Conservation (phyloP, 192 early-diverging fungal genomes). For the Podila clonocystis region DNA sequence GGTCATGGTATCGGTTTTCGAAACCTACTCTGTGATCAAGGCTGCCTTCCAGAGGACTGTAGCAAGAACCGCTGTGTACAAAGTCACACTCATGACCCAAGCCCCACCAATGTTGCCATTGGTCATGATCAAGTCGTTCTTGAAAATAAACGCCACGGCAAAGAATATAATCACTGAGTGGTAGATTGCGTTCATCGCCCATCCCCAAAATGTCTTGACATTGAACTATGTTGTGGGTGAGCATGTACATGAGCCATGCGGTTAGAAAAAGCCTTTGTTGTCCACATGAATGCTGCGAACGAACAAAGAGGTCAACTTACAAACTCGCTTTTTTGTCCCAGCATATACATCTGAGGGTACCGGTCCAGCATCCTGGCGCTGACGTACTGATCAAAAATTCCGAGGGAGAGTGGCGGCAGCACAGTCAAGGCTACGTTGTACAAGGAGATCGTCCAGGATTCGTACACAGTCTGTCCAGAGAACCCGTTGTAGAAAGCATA, state of each 20-base stretch:
- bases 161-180: constrained; percentile 80
- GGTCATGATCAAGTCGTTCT: constrained; percentile 71
- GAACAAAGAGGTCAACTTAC: constrained; percentile 34
- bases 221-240: constrained; percentile 67
- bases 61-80: constrained; percentile 89
- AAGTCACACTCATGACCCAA: constrained; percentile 90
- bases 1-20: not conserved
- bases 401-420: constrained; percentile 93
- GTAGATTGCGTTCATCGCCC: constrained; percentile 91
- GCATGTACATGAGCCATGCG: not conserved
- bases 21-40: constrained; percentile 80
- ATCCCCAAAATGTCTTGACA: constrained; percentile 90
- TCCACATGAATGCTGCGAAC: constrained; percentile 2
- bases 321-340: constrained; percentile 76
- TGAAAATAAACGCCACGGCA: constrained; percentile 61
- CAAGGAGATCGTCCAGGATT: constrained; percentile 96
- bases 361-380: constrained; percentile 93
- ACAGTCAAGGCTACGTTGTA: constrained; percentile 97
- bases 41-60: constrained; percentile 94
- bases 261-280: not conserved
- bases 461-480: constrained; percentile 97
- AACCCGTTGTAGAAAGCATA: constrained; percentile 94
- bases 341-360: constrained; percentile 98
- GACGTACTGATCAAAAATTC: constrained; percentile 98
- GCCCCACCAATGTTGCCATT: constrained; percentile 83